phyloP scores from a whole-genome alignment of 305 asterid species.

The Solanum hybrid region DNA sequence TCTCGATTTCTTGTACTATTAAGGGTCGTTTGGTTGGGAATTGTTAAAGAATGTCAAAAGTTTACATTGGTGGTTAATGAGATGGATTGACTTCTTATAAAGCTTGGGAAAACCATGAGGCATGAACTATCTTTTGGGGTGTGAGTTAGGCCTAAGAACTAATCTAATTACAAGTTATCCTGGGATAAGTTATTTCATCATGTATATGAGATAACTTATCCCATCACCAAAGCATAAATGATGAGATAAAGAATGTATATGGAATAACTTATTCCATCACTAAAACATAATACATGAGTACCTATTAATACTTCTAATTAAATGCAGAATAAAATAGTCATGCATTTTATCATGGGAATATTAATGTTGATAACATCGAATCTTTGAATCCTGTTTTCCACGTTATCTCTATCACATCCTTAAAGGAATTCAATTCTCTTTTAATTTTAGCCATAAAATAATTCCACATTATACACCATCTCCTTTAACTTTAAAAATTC shows the following conservation, averaged over 20 bases:
- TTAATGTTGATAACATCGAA: background rate
- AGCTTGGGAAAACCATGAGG: accelerated
- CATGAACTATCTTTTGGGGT: background rate
- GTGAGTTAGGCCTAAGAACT: background rate
- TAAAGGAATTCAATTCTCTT: background rate
- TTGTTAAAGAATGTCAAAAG: background rate
- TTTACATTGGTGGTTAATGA: background rate
- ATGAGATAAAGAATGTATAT: no score
- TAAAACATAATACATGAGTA: background rate
- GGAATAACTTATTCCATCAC: no score
- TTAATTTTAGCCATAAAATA: background rate
- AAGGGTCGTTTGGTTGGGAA: background rate
- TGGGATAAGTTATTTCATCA: accelerated
- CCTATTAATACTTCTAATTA: background rate
- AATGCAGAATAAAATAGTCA: background rate
- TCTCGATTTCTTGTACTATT: no score
- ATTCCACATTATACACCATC: background rate
- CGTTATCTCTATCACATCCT: background rate
- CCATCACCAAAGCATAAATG: background rate
- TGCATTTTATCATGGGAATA: background rate
- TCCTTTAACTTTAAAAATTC: no score
- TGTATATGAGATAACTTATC: background rate
- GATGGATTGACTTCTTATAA: background rate
- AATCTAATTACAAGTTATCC: no score
- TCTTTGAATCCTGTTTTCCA: background rate